phyloP scores from a whole-genome alignment of 164 flowering plant genomes.

The Magnolia sinica region DNA sequence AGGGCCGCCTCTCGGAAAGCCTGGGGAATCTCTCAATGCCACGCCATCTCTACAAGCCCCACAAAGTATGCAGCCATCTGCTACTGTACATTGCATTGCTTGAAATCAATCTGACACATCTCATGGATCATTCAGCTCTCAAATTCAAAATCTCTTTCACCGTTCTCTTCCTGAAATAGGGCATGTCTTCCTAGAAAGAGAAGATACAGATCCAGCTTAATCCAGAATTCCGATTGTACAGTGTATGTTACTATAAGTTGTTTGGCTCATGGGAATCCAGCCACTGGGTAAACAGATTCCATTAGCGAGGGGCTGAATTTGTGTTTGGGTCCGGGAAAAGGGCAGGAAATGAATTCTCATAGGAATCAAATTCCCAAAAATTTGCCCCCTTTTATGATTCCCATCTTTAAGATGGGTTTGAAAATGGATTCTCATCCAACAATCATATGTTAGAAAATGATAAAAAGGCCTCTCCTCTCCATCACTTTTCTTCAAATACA shows the following conservation, averaged over 20 bases:
- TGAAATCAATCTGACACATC: neutral
- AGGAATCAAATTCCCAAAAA: neutral
- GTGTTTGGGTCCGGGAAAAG: neutral
- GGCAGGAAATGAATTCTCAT: neutral
- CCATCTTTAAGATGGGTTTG: neutral
- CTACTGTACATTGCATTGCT: neutral
- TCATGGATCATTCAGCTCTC: slow-evolving; percentile 49
- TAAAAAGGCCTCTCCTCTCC: neutral
- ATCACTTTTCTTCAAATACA: neutral
- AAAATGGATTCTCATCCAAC: neutral
- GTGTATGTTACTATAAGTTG: neutral
- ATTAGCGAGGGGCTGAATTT: neutral
- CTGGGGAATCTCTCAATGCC: neutral
- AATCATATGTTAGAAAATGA: neutral
- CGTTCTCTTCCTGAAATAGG: slow-evolving; percentile 81
- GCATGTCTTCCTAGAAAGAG: slow-evolving; percentile 70
- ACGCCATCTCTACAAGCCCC: neutral
- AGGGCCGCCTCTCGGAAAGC: neutral
- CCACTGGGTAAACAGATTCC: neutral
- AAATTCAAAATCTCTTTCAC: slow-evolving; percentile 76
- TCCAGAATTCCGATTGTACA: neutral
- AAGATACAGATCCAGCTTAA: neutral
- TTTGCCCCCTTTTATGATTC: neutral
- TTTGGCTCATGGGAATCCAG: neutral
- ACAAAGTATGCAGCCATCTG: neutral